These are phyloP conservation scores for Colletotrichum viniferum DNA, from an alignment of 2,329 filamentous ascomycete genomes.

Conservation along the genomic window DNA sequence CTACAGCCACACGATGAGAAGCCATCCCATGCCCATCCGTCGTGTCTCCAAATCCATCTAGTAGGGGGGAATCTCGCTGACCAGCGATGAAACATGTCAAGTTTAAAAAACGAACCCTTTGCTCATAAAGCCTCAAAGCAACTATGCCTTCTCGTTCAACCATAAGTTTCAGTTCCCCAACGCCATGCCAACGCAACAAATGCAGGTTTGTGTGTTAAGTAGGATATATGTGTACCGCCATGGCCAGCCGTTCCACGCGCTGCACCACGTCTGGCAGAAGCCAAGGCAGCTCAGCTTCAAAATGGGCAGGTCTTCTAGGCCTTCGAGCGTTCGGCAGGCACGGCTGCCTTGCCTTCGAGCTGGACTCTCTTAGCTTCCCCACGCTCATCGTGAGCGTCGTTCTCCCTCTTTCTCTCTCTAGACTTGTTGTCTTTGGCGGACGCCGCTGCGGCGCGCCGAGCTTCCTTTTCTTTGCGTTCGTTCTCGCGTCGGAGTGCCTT, in stretches of 20 bases:
- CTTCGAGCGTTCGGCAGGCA: constrained; percentile 4
- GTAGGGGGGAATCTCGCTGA: not conserved
- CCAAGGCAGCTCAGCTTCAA: not conserved
- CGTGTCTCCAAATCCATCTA: not conserved
- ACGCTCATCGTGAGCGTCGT: constrained; percentile 33
- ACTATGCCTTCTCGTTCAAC: constrained; percentile 1
- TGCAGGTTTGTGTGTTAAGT: constrained; percentile 1
- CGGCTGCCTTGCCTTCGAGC: constrained; percentile 12
- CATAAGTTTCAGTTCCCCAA: constrained; percentile 4
- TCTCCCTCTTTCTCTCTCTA: constrained; percentile 44
- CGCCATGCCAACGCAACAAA: constrained; percentile 19
- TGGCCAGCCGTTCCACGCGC: not conserved
- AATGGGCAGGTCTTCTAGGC: not conserved
- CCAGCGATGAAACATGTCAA: not conserved
- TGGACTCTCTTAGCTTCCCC: constrained; percentile 34
- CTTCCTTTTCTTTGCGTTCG: constrained; percentile 67
- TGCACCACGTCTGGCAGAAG: not conserved
- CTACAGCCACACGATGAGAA: not conserved
- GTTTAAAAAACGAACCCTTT: not conserved
- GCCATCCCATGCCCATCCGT: not conserved
- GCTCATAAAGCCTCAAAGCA: not conserved
- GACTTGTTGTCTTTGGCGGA: constrained; percentile 38
- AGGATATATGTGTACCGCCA: not conserved
- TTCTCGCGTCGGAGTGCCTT: constrained; percentile 93
- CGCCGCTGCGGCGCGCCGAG: constrained; percentile 39